Conservation (phyloP, 2,329 filamentous ascomycete species). For the Botrytis fabae region DNA sequence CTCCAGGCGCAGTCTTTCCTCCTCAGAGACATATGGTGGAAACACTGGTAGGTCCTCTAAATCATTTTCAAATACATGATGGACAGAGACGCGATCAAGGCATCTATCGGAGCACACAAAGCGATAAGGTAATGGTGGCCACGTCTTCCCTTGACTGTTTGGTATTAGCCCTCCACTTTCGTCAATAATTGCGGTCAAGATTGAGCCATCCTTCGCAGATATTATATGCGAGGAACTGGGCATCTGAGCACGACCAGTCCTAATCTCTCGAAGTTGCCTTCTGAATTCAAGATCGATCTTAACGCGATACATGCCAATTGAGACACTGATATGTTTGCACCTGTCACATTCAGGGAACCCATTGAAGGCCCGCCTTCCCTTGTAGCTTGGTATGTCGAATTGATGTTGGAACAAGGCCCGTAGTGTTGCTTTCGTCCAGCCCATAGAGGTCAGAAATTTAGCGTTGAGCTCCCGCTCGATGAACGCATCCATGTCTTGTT, state of each 20-base stretch:
- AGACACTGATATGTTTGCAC: not conserved
- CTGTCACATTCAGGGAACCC: not conserved
- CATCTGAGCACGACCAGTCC: not conserved
- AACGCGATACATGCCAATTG: not conserved
- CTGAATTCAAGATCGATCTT: constrained; percentile 13
- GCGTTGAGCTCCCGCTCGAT: constrained; percentile 8
- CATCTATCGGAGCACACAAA: constrained; percentile 4
- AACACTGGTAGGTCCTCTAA: not conserved
- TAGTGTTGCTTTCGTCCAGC: constrained; percentile 9
- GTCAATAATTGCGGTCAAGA: too few species aligned
- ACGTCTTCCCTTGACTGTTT: not conserved
- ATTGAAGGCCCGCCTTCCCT: not conserved
- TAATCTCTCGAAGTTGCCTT: constrained; percentile 7
- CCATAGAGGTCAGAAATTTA: not conserved
- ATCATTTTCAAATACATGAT: constrained; percentile 12
- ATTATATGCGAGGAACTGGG: not conserved
- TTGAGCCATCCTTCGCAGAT: not conserved
- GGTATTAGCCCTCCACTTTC: not conserved
- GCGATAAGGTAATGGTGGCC: constrained; percentile 5
- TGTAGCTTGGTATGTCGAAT: not conserved
- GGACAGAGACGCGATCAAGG: not conserved
- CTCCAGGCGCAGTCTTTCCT: not conserved
- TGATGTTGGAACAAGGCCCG: not conserved
- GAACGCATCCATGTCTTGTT: constrained; percentile 4
- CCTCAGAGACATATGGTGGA: not conserved